Conservation (phyloP, 129 eudicot species). For the Gnaphalium uliginosum region DNA sequence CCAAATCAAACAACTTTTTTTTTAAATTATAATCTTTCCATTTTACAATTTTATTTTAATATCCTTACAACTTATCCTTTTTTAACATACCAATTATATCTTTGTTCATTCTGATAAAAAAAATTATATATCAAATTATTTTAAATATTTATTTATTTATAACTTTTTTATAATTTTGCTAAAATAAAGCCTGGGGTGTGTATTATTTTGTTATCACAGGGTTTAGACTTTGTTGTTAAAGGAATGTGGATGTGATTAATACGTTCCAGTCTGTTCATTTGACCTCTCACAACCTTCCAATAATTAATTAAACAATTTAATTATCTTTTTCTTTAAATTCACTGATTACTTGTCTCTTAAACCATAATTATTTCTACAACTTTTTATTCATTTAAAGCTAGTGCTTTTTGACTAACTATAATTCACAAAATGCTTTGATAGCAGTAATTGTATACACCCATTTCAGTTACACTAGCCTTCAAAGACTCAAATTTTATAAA, state of each 20-base stretch:
- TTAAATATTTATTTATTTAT: no score
- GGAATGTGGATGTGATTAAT: constrained; percentile 26
- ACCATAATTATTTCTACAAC: constrained; percentile 33
- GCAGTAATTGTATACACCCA: constrained; percentile 24
- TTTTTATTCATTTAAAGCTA: constrained; percentile 25
- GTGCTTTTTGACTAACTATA: constrained; percentile 26
- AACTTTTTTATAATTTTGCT: background rate
- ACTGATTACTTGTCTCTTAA: constrained; percentile 24
- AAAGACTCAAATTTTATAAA: constrained; percentile 18
- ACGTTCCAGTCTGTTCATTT: constrained; percentile 46
- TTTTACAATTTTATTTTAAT: background rate
- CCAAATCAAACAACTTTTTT: background rate
- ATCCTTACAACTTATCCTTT: background rate
- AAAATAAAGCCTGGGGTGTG: background rate
- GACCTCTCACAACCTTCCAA: constrained; percentile 41
- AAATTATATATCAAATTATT: no score
- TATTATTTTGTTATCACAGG: background rate
- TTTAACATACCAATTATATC: background rate
- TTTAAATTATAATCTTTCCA: background rate
- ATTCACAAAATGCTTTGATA: background rate
- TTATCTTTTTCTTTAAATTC: constrained; percentile 26
- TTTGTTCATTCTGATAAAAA: background rate
- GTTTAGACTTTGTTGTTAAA: background rate
- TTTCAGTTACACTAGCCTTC: constrained; percentile 38
- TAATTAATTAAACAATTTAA: constrained; percentile 11